These are phyloP conservation scores for Pseudonitzschia pungens DNA, from an alignment of 108 stramenopile genomes.

Conservation along the genomic window DNA sequence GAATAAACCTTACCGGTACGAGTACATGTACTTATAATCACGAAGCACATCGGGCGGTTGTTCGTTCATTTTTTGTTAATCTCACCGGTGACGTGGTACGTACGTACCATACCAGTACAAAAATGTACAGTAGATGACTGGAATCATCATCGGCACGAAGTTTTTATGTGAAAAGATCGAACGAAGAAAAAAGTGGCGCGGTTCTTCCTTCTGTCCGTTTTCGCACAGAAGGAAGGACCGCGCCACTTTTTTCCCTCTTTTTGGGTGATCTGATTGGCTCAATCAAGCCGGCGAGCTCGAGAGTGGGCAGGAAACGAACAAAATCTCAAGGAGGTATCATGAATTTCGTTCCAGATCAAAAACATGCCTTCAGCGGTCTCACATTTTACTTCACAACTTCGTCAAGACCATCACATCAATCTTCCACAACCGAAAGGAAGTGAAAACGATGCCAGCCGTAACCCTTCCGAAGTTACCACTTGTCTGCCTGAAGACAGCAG, in stretches of 20 bases:
- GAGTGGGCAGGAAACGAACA: not conserved
- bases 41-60: too few species aligned
- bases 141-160: not conserved
- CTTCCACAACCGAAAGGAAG: not conserved
- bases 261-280: not conserved
- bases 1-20: too few species aligned
- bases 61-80: too few species aligned
- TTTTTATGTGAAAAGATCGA: not conserved
- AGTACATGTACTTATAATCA: too few species aligned
- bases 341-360: not conserved
- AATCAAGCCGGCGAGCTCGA: not conserved
- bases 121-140: not conserved
- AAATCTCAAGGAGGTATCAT: not conserved
- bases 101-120: too few species aligned
- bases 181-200: not conserved
- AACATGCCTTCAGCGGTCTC: not conserved
- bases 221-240: not conserved
- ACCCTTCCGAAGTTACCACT: conserved; percentile 55
- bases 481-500: conserved; percentile 67
- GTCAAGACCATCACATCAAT: not conserved
- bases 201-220: not conserved
- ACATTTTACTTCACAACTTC: conserved; percentile 5
- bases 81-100: too few species aligned
- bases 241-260: not conserved
- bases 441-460: conserved; percentile 26